Evolutionary conservation across 345 rosid genomes (phyloP).

Genomic region (Lumnitzera littorea): DNA sequence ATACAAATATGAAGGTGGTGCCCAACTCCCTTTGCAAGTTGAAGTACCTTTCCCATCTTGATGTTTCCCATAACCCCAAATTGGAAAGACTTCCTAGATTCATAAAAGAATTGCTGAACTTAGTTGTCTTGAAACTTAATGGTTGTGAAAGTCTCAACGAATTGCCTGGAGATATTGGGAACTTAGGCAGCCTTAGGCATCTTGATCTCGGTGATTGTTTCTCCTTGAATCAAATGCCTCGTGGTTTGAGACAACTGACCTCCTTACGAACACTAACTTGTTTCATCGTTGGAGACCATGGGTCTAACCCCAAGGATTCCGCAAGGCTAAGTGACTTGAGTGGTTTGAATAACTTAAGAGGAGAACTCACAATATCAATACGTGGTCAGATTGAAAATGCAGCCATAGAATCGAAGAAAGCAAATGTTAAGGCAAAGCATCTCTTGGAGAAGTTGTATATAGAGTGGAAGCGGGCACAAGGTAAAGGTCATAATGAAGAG

Average conservation of each 20-base stretch:
- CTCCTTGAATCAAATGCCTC: constrained; percentile 6
- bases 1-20: not conserved
- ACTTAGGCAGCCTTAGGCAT: constrained; percentile 5
- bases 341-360: constrained; percentile 1
- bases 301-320: not conserved
- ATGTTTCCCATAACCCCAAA: not conserved
- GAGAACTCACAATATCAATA: not conserved
- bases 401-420: constrained; percentile 2
- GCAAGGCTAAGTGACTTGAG: constrained; percentile 8
- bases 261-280: constrained; percentile 2
- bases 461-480: not conserved
- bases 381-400: not conserved
- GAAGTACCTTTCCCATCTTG: constrained; percentile 18
- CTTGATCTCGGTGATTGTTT: not conserved
- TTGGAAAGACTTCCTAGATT: constrained; percentile 5
- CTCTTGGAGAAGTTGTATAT: not conserved
- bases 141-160: constrained; percentile 5
- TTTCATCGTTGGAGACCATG: not conserved
- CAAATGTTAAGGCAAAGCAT: not conserved
- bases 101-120: constrained; percentile 10
- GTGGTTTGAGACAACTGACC: constrained; percentile 3
- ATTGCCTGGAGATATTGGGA: constrained; percentile 14
- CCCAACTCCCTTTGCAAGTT: constrained; percentile 3
- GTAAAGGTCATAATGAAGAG: not conserved
- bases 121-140: constrained; percentile 9